Evolutionary conservation across 495 filamentous ascomycete species (phyloP).

Genomic region (Aspergillus conjunctus): DNA sequence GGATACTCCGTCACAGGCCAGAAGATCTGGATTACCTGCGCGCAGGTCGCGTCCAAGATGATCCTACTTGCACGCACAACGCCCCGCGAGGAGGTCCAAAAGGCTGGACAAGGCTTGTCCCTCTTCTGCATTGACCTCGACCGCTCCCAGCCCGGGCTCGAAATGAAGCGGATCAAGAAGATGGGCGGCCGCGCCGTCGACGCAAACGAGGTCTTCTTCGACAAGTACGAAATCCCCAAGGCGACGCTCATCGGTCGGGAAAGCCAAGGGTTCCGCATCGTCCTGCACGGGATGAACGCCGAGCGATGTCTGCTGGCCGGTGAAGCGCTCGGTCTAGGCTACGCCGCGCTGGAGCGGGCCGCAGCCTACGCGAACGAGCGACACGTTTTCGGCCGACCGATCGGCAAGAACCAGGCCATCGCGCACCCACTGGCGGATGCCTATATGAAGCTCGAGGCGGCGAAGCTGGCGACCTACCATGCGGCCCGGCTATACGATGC

Average conservation of each 20-base stretch:
- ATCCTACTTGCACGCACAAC: conserved; percentile 75
- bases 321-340: conserved; percentile 76
- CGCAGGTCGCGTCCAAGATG: conserved; percentile 77
- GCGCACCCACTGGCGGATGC: conserved; percentile 73
- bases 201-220: conserved; percentile 84
- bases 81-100: conserved; percentile 63
- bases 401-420: conserved; percentile 75
- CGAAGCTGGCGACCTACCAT: conserved; percentile 77
- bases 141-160: conserved; percentile 54
- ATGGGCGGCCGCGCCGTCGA: conserved; percentile 81
- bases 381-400: conserved; percentile 68
- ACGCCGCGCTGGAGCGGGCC: conserved; percentile 67
- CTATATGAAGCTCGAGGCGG: conserved; percentile 79
- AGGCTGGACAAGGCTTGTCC: conserved; percentile 68
- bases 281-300: conserved; percentile 83
- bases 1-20: conserved; percentile 69
- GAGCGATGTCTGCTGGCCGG: conserved; percentile 77
- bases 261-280: conserved; percentile 72
- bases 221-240: conserved; percentile 64
- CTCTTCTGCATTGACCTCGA: conserved; percentile 78
- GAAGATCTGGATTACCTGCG: conserved; percentile 84
- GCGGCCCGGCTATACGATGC: conserved; percentile 72
- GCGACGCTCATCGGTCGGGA: conserved; percentile 68
- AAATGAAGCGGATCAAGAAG: conserved; percentile 73
- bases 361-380: conserved; percentile 68